Evolutionary conservation across 192 early-diverging fungal genomes (phyloP), one percentile per base, ranked within the genome.

Genomic region (Coemansia sp.): DNA sequence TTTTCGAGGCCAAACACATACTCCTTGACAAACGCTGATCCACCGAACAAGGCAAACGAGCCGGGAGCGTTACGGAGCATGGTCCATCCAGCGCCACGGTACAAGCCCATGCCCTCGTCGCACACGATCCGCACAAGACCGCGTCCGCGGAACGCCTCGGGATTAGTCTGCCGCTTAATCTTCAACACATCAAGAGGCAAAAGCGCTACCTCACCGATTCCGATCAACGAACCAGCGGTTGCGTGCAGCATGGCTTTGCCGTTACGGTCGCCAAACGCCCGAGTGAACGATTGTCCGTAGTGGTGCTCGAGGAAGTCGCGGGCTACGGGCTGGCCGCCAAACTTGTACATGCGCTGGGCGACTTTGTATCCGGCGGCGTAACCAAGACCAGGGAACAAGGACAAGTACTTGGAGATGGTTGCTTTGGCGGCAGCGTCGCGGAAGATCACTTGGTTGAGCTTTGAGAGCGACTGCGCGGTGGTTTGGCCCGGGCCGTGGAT

Each of bases 321-420:
- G 32, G 94, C 93, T 65, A 92, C 93, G 14, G 95, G 94, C 82
- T 99, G 97, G 4, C 97, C 97, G 66, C 95, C 96, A 65, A 96
- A 99, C 82, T 99, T 99, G 88, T 99, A 99, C 52, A 97, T 85
- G 63, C 97, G 87, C 83, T 99, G 97, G 61, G 92, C 75, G 38
- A 99, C 88, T 83, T 99, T 99, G 90, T 99, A 99, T 7, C 95
- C 95, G 37, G 94, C 94, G 20, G 97, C 97, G 79, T 92, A 96
- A 26, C 97, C 97, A 22, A 99, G 85, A 56, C 97, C 97, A 1
- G 97, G 97, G 82, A 99, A 99, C 54, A 99, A 84, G 2, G 94
- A 94, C 4, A 92, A 66, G 74, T 96, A 99, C 78, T 95, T 97
- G 68, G 83, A 69, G 5, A 94, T 48, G 18, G 87, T 87, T 0